phyloP scores from a whole-genome alignment of 257 asterid genomes.

The Mitragyna speciosa region DNA sequence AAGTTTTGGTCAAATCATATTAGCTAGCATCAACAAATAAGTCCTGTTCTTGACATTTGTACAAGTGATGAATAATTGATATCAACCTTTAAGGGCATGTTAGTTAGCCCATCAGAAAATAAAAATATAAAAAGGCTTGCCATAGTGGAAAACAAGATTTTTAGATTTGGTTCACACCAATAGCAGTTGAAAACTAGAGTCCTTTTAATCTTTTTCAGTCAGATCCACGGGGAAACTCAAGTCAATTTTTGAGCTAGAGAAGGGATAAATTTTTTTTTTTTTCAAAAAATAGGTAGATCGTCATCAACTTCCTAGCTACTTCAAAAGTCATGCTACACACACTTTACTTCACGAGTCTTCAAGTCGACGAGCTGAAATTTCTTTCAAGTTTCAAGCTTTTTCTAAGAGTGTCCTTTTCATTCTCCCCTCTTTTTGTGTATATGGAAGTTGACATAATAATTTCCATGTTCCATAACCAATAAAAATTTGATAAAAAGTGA shows the following conservation, averaged over 20 bases:
- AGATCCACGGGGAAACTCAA: not conserved
- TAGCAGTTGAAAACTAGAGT: not conserved
- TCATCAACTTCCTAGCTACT: not conserved
- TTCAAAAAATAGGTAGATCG: not conserved
- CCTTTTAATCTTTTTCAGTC: not conserved
- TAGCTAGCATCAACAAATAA: no score
- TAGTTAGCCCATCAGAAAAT: not conserved
- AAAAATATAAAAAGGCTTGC: not conserved
- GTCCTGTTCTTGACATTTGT: no score
- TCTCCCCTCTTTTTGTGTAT: not conserved
- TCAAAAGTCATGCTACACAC: slow-evolving; percentile 1
- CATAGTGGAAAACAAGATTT: not conserved
- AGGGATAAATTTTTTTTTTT: not conserved
- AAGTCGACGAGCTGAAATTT: not conserved
- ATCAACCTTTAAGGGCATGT: not conserved
- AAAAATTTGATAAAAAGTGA: not conserved
- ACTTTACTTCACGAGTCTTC: slow-evolving; percentile 15
- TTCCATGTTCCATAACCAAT: not conserved
- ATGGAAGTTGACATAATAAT: slow-evolving; percentile 13
- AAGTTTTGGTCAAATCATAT: not conserved
- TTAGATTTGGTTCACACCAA: not conserved
- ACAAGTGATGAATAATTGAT: not conserved
- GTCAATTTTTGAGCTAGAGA: slow-evolving; percentile 8
- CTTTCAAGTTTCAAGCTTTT: slow-evolving; percentile 12
- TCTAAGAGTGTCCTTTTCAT: slow-evolving; percentile 5